phyloP scores from a whole-genome alignment of 1,284 basidiomycete genomes.

The Malassezia globosa region DNA sequence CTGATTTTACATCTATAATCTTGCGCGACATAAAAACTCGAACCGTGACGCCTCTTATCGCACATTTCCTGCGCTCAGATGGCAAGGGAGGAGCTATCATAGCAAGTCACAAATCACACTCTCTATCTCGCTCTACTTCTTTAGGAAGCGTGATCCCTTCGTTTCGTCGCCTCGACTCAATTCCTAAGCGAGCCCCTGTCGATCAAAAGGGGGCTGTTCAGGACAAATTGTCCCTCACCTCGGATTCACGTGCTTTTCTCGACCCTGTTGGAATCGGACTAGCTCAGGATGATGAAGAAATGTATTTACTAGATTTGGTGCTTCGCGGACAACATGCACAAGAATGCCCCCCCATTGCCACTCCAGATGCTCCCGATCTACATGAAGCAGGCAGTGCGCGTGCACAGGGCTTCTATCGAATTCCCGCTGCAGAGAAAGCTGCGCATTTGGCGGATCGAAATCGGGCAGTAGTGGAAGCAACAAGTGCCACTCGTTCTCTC shows the following conservation, averaged over 20 bases:
- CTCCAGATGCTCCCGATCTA: constrained; percentile 6
- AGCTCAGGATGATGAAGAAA: constrained; percentile 85
- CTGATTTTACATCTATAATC: constrained; percentile 56
- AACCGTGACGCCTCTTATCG: constrained; percentile 56
- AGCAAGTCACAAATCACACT: constrained; percentile 16
- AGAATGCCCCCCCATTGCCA: constrained; percentile 7
- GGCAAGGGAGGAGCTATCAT: constrained; percentile 47
- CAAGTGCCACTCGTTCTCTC: constrained; percentile 49
- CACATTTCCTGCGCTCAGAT: constrained; percentile 52
- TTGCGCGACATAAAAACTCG: constrained; percentile 62
- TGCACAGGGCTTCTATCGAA: constrained; percentile 88
- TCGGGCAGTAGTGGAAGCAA: constrained; percentile 48
- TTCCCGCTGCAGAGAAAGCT: constrained; percentile 80
- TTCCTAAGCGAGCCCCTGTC: constrained; percentile 19
- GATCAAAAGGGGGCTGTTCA: neutral
- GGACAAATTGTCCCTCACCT: neutral
- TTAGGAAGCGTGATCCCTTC: neutral
- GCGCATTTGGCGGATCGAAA: constrained; percentile 62
- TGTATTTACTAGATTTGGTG: constrained; percentile 64
- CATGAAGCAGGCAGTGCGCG: constrained; percentile 72
- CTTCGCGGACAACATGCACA: constrained; percentile 45
- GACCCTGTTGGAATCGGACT: constrained; percentile 47
- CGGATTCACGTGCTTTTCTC: neutral
- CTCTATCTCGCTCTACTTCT: neutral
- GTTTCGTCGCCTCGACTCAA: constrained; percentile 19